These are phyloP conservation scores for Leptographium lundbergii DNA, from an alignment of 2,329 filamentous ascomycete genomes.

Conservation along the genomic window DNA sequence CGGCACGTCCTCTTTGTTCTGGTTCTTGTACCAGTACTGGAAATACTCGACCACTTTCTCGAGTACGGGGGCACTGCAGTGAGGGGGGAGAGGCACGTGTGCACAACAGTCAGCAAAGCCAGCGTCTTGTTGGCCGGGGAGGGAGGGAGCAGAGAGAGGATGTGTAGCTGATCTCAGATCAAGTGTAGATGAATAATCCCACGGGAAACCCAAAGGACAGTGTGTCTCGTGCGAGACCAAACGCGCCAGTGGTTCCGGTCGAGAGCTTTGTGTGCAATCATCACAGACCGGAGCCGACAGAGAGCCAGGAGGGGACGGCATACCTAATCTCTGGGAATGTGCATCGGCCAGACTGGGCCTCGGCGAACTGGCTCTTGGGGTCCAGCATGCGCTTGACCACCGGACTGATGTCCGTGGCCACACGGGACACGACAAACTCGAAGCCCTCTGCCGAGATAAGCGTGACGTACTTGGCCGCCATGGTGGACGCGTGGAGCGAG, in stretches of 20 bases:
- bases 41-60: slow-evolving; percentile 77
- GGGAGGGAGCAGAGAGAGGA: neutral
- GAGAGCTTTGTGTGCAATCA: slow-evolving; percentile 17
- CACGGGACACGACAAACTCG: slow-evolving; percentile 63
- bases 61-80: slow-evolving; percentile 52
- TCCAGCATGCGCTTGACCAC: slow-evolving; percentile 67
- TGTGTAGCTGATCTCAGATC: slow-evolving; percentile 12
- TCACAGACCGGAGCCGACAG: slow-evolving; percentile 12
- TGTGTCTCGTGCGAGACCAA: neutral
- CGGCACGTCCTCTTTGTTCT: slow-evolving; percentile 56
- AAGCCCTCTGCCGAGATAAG: slow-evolving; percentile 64
- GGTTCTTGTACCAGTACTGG: slow-evolving; percentile 67
- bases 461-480: slow-evolving; percentile 56
- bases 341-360: slow-evolving; percentile 52
- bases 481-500: neutral
- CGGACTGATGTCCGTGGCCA: slow-evolving; percentile 56
- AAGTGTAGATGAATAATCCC: slow-evolving; percentile 13
- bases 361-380: slow-evolving; percentile 51
- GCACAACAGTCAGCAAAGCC: neutral
- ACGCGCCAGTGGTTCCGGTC: slow-evolving; percentile 9
- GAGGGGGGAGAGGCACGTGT: neutral
- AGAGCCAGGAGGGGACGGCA: slow-evolving; percentile 16
- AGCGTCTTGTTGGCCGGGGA: no score
- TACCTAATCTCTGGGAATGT: slow-evolving; percentile 65
- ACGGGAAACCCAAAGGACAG: slow-evolving; percentile 6